These are phyloP conservation scores for Lipomyces mesembrius DNA, from an alignment of 805 yeast genomes.

Conservation along the genomic window DNA sequence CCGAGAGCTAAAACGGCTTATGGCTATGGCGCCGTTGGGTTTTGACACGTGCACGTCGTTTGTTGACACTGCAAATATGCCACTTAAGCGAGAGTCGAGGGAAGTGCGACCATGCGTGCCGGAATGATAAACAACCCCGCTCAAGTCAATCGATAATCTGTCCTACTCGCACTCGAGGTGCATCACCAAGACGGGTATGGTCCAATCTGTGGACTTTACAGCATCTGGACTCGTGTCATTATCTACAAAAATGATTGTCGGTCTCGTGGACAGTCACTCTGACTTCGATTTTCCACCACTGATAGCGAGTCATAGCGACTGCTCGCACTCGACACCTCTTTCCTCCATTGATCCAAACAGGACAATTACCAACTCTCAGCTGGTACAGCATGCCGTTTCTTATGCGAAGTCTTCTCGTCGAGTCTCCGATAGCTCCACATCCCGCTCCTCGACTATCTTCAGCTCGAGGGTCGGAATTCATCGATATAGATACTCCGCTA, in stretches of 20 bases:
- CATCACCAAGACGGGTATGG: background rate
- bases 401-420: background rate
- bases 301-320: background rate
- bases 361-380: background rate
- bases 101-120: background rate
- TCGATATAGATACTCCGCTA: background rate
- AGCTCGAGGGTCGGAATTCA: background rate
- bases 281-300: background rate
- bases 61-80: background rate
- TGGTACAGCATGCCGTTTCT: background rate
- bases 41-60: background rate
- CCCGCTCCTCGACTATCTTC: background rate
- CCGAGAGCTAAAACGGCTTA: background rate
- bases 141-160: background rate
- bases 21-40: background rate
- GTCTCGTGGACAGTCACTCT: background rate
- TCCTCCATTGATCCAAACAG: background rate
- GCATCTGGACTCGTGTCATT: background rate
- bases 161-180: background rate
- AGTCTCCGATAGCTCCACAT: background rate
- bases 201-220: constrained; percentile 1
- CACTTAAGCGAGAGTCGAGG: background rate
- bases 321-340: background rate
- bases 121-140: constrained; percentile 4
- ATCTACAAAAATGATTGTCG: background rate